Base-by-base conservation (phyloP, 768 basidiomycete species). In the Aureoboletus auriporus region DNA sequence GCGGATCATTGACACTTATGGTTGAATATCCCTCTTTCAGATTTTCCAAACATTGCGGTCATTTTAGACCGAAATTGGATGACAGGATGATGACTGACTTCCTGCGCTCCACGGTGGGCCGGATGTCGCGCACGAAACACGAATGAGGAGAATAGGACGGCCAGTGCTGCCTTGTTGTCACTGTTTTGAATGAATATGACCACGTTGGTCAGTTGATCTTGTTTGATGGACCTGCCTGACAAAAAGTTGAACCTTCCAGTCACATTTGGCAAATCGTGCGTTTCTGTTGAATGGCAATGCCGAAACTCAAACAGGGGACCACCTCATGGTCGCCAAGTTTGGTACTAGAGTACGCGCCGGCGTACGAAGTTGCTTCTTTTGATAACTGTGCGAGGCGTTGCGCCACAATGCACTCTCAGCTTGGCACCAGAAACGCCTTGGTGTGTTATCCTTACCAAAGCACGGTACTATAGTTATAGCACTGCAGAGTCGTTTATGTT, bases 101-200 rank as follows among this genome's bases (percentile, higher is more conserved):
- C 42, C 46, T 49, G 47, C 29, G 42, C 44, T 60, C 54, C 56
- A 53, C 39, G 49, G 46, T 47, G 42, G 49, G 58, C 54, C 56
- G 61, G 47, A 52, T 38, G 55, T 54, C 58, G 37, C 38, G 51
- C 57, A 53, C 41, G 42, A 51, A 56, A 59, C 62, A 61, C 44
- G 55, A 47, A 46, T 31, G 39, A 39, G 31, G 49, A 50, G 44
- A 49, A 31, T 26, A 46, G 45, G 20, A 23, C 16, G 20, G 44
- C 42, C 33, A 40, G 47, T 26, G 30, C 51, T 41, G 42, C 26
- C 23, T 14, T 43, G 20, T 48, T 48, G 30, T 34, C 45, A 28
- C 49, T 47, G 46, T 52, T 41, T 44, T 47, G 31, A 43, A 55
- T 20, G 39, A 41, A 50, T 40, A 50, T 44, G 46, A 23, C 46